Evolutionary conservation across 1,139 yeast genomes (phyloP).

Genomic region (Candida mesenterica): DNA sequence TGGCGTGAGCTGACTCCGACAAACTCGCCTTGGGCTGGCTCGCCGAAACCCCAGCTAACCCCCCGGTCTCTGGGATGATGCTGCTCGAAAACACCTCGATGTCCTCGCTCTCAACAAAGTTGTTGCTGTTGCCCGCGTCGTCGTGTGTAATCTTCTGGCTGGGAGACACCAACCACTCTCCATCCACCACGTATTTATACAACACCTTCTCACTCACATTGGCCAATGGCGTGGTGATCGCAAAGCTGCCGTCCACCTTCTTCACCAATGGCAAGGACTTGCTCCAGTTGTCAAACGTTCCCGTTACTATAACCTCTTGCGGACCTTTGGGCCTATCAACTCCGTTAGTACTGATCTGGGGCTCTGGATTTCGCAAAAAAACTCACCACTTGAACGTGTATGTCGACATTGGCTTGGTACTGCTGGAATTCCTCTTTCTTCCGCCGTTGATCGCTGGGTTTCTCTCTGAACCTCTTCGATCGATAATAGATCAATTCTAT

Average conservation of each 20-base stretch:
- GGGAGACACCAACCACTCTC: conserved; percentile 58
- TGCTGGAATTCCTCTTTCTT: too few species aligned
- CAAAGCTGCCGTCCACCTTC: conserved; percentile 59
- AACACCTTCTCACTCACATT: conserved; percentile 38
- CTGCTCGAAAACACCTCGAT: conserved; percentile 18
- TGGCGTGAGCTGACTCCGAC: conserved; percentile 48
- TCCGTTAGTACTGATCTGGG: conserved; percentile 5
- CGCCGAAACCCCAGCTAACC: conserved; percentile 14
- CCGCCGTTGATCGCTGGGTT: too few species aligned
- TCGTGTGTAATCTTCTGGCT: conserved; percentile 46
- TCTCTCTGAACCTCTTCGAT: too few species aligned
- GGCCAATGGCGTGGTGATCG: conserved; percentile 55
- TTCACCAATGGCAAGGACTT: conserved; percentile 58
- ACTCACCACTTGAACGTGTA: conserved; percentile 13
- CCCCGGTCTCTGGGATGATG: conserved; percentile 46
- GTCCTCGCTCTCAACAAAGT: conserved; percentile 47
- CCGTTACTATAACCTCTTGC: conserved; percentile 68
- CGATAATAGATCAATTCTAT: too few species aligned
- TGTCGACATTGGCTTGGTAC: conserved; percentile 2
- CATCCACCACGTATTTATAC: conserved; percentile 76
- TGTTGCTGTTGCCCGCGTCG: conserved; percentile 60
- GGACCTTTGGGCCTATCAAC: conserved; percentile 74
- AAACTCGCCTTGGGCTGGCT: conserved; percentile 55
- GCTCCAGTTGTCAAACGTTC: conserved; percentile 76
- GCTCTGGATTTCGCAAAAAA: too few species aligned